These are phyloP conservation scores for Podila epicladia DNA, from an alignment of 192 early-diverging fungal genomes.

Conservation along the genomic window DNA sequence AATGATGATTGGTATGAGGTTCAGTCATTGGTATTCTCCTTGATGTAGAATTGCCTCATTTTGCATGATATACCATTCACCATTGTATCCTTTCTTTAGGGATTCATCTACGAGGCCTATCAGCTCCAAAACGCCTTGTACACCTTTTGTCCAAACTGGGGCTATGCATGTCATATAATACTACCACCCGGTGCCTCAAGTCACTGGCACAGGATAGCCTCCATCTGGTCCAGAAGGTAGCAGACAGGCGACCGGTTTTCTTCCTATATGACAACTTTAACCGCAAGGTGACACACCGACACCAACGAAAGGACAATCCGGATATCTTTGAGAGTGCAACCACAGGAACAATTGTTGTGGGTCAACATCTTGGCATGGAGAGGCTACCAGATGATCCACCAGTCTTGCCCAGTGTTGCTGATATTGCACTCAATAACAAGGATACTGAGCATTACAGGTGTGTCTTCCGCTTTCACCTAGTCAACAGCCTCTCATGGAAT, in stretches of 20 bases:
- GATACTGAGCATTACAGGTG: background rate
- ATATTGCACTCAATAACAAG: background rate
- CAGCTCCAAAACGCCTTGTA: background rate
- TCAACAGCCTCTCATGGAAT: background rate
- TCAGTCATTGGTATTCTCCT: background rate
- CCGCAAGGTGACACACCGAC: background rate
- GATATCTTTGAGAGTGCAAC: background rate
- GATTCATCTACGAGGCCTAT: background rate
- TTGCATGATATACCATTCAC: background rate
- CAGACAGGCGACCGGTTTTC: background rate
- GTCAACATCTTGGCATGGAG: background rate
- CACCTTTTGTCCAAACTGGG: background rate
- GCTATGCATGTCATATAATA: background rate
- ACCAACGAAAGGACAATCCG: background rate
- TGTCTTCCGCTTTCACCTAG: background rate
- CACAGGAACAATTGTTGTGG: conserved; percentile 2
- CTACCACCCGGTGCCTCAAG: background rate
- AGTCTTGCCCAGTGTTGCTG: background rate
- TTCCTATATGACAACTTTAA: conserved; percentile 3
- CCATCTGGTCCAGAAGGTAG: background rate
- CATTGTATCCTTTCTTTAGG: background rate
- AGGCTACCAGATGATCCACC: background rate
- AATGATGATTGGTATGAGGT: conserved; percentile 6
- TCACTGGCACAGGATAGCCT: background rate
- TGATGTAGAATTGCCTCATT: background rate